Evolutionary conservation across 805 yeast genomes (phyloP).

Genomic region (Pichia cephalocereana): DNA sequence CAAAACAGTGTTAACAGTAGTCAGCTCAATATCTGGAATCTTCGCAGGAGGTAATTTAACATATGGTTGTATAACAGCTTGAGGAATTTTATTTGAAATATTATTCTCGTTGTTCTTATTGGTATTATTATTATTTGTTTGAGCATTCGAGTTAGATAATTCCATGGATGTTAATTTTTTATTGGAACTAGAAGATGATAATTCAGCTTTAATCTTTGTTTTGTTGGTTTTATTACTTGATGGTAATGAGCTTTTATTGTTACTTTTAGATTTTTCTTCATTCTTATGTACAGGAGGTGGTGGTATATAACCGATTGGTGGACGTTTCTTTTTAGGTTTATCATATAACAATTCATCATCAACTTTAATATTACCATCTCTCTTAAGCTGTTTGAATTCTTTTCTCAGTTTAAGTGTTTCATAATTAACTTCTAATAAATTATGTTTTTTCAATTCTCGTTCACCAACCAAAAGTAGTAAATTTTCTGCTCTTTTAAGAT

Average conservation of each 20-base stretch:
- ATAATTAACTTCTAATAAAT: conserved; percentile 51
- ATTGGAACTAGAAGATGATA: not conserved
- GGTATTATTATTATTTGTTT: not conserved
- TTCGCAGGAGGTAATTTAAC: conserved; percentile 83
- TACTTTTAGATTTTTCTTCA: not conserved
- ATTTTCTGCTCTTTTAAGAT: conserved; percentile 66
- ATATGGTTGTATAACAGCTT: conserved; percentile 59
- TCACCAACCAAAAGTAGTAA: conserved; percentile 61
- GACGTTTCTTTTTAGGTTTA: conserved; percentile 55
- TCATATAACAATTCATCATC: conserved; percentile 66
- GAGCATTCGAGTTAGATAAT: not conserved
- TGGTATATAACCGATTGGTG: conserved; percentile 12
- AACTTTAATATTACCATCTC: conserved; percentile 67
- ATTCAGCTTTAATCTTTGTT: not conserved
- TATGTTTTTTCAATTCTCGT: conserved; percentile 59
- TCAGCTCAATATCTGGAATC: conserved; percentile 85
- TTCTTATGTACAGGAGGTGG: conserved; percentile 2
- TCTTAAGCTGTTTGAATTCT: conserved; percentile 62
- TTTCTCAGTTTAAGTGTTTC: conserved; percentile 67
- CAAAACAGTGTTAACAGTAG: conserved; percentile 68
- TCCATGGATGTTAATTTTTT: not conserved
- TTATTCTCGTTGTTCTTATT: not conserved
- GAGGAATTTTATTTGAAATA: conserved; percentile 8
- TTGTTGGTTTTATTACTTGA: not conserved
- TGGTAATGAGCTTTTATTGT: not conserved